Conservation (phyloP, 2,329 filamentous ascomycete genomes). For the Claviceps quebecensis region DNA sequence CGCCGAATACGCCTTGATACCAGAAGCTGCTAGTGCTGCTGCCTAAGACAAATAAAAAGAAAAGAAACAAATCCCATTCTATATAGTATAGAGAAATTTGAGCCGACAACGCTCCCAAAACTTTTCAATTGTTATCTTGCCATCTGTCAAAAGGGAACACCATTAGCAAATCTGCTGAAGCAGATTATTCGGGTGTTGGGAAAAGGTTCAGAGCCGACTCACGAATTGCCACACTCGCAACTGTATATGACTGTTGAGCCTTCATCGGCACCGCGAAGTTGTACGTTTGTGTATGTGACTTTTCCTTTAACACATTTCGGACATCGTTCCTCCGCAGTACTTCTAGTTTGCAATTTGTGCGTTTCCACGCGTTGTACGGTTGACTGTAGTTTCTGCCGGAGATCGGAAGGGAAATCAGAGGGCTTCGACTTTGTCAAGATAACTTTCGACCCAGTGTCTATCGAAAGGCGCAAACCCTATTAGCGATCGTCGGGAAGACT, state of each 20-base stretch:
- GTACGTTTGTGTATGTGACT: conserved; percentile 73
- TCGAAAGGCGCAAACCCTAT: neutral
- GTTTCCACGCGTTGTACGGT: conserved; percentile 69
- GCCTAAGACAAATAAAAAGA: conserved; percentile 17
- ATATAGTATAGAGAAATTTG: conserved; percentile 2
- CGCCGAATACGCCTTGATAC: conserved; percentile 83
- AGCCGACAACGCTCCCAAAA: conserved; percentile 1
- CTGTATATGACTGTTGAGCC: conserved; percentile 84
- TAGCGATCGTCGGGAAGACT: neutral
- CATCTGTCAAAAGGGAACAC: conserved; percentile 18
- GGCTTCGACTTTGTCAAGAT: conserved; percentile 77
- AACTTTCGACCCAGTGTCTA: conserved; percentile 61
- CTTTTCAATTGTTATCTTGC: conserved; percentile 48
- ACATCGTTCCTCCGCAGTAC: conserved; percentile 54
- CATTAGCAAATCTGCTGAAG: conserved; percentile 2
- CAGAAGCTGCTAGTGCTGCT: conserved; percentile 37
- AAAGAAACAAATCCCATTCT: neutral
- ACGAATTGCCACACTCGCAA: conserved; percentile 79
- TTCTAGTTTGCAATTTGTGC: conserved; percentile 63
- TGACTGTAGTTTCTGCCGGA: conserved; percentile 72
- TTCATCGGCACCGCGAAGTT: conserved; percentile 87
- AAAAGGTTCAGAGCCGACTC: conserved; percentile 20
- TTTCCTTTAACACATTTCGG: conserved; percentile 68
- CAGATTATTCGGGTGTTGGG: neutral
- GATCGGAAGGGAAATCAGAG: conserved; percentile 76